Evolutionary conservation across 1,284 basidiomycete species (phyloP).

Genomic region (Puccinia hordei): DNA sequence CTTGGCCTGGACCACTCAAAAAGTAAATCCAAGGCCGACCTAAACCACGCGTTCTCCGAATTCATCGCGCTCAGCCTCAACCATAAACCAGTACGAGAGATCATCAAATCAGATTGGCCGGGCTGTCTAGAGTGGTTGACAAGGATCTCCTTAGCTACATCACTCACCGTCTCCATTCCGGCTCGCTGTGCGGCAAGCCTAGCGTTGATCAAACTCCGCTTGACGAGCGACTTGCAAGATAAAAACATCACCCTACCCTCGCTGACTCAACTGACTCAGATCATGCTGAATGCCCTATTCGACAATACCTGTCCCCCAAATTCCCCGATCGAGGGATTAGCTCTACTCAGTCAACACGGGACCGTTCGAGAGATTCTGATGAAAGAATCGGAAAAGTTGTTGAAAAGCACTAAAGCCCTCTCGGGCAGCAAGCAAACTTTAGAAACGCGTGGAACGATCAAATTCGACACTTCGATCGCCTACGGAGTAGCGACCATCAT

Average conservation of each 20-base stretch:
- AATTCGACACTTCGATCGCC: conserved; percentile 19
- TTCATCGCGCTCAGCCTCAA: conserved; percentile 26
- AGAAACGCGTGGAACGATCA: background rate
- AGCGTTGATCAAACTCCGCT: conserved; percentile 21
- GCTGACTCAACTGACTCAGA: background rate
- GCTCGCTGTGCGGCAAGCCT: conserved; percentile 22
- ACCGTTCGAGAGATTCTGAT: conserved; percentile 26
- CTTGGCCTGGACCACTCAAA: conserved; percentile 7
- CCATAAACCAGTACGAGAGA: conserved; percentile 14
- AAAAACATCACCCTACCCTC: conserved; percentile 5
- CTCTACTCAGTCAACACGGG: conserved; percentile 22
- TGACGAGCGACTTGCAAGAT: conserved; percentile 9
- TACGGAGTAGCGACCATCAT: conserved; percentile 77
- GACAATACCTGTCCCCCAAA: background rate
- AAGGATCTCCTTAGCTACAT: background rate
- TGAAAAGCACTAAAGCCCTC: background rate
- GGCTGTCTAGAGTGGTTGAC: conserved; percentile 27
- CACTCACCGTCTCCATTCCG: background rate
- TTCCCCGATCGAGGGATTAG: conserved; percentile 25
- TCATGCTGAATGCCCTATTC: conserved; percentile 12
- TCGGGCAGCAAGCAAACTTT: background rate
- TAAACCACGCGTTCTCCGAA: conserved; percentile 25
- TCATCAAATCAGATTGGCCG: conserved; percentile 25
- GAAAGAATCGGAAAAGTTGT: conserved; percentile 7
- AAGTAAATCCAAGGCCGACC: conserved; percentile 25